Base-by-base conservation (phyloP, 225 moss, liverwort and hornwort genomes). In the Neckera pumila region DNA sequence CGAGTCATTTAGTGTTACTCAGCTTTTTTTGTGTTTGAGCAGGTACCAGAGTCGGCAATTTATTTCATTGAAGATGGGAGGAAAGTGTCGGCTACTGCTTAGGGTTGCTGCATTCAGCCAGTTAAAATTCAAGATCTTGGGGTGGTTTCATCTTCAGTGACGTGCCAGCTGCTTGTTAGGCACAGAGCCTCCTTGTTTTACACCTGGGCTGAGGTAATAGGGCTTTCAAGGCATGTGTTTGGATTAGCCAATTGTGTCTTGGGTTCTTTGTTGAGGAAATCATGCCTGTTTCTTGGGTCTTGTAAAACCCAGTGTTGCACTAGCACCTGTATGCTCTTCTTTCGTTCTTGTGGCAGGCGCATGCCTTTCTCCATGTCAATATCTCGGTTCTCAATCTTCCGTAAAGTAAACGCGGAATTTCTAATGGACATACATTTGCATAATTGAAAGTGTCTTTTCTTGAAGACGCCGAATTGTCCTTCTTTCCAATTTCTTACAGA, bases 1-100 rank as follows among this genome's bases (percentile, higher is more conserved):
- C 17, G 61, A 83, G 57, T 78, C 34, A 77, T 78, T 77, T 31
- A 36, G 12, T 34, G 40, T n/a, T 47, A 66, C 67, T 92, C 63
- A 62, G 71, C 31, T 85, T 51, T 53, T 66, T 67, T 47, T 38
- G 36, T 82, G 70, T 78, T 67, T 89, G 62, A 85, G 40, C 96
- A 98, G 98, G 95, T 98, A 84, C 97, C 96, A 84, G 96, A 97
- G 85, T 95, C 95, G 22, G 97, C 98, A 40, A 97, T 97, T 89
- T 98, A 92, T 88, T 98, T 97, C 79, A 97, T 98, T 62, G 97
- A 98, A 89, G 97, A 98, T 86, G 98, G 97, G 88, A 93, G 95
- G 90, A 97, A 97, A 92, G 97, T 98, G 31, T 90, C 97, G 82
- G 98, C 98, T 15, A 67, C 81, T 69, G 95, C 93, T 86, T 98